Evolutionary conservation across 306 rosid species (phyloP), one percentile per base, ranked within the genome.

Genomic region (Albizia julibrissin): DNA sequence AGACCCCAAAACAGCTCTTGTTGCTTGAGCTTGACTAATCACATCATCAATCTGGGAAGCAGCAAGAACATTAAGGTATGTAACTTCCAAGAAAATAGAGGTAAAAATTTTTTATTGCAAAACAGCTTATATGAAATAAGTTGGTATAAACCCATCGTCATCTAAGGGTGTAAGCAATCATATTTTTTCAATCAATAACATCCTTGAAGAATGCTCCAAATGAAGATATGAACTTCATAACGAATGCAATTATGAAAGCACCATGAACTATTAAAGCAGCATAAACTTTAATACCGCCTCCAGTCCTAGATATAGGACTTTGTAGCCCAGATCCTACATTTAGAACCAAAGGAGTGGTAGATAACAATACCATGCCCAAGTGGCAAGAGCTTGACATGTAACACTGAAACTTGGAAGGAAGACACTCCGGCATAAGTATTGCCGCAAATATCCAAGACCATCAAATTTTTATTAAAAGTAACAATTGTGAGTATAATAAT

Each of bases 11-110:
- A 90, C 97, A 44, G 94, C 82, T 77, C 94, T 90, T 78, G 99
- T 92, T 69, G 97, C 91, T 89, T 96, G 98, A 87, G 99, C 99
- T 88, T 96, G 99, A 91, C 94, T 89, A 85, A 96, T 96, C 84
- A 96, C 99, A 37, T 93, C 99, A 85, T 96, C 99, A 80, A 96
- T 96, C 98, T 96, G 85, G 24, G 50, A 77, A 75, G 64, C 39
- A 68, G 46, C 50, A 49, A 46, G 73, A 66, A 85, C 40, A 65
- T 76, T 75, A 70, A 82, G 68, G 70, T 27, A 62, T 1, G 54
- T 67, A 64, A 52, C 69, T 50, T 76, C 42, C 65, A 76, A 44
- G 75, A 24, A 77, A 31, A 50, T 50, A 49, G 16, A 49, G 82
- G 67, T 58, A 21, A 64, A 10, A 46, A 26, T 62, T 12, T 58